Evolutionary conservation across 2,329 filamentous ascomycete species (phyloP), one percentile per base, ranked within the genome.

Genomic region (Emergomyces pasteurianus): DNA sequence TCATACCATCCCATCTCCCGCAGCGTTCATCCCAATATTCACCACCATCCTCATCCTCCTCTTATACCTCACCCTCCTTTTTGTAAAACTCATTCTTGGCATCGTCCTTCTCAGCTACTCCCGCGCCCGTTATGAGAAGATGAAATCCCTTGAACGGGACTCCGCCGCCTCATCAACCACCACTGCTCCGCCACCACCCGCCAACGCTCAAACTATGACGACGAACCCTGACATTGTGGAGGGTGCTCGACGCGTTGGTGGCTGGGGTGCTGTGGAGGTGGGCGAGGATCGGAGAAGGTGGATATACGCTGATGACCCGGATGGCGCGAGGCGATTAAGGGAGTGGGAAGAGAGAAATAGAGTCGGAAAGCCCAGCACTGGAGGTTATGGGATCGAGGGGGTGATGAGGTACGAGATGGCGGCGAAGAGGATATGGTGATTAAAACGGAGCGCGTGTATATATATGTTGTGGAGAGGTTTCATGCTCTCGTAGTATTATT

Each of bases 371-470:
- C 79, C 83, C 58, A 81, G 82, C 72, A 83, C 80, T 72, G 86
- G 78, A 72, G 83, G 75, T 72, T 67, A 83, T 61, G 84, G 83
- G 71, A 84, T 84, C 74, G 88, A 81, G 69, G 84, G 77, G 71
- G 90, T 85, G 64, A 84, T 81, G 67, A 81, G 94, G 68, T 99
- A 96, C 77, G 90, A 91, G 71, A 96, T 97, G 94, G 87, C 91
- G 67, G 90, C 90, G 0, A 97, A 96, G 81, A 83, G 94, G 71
- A 99, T 99, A 68, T 99, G 94, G 94, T 97, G 67, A 73, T 18
- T 12, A 3, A 6, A 23, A 18, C 1, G 31, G 16, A 31, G 21
- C 2, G 12, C 12, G 18, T 34, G 14, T 18, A 18, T 18, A 8
- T 34, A 8, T 31, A 34, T 7, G 7, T n/a, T 40, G 26, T 10